Conservation (phyloP, 176 grass and related monocot genomes). For the Carex scoparia region DNA sequence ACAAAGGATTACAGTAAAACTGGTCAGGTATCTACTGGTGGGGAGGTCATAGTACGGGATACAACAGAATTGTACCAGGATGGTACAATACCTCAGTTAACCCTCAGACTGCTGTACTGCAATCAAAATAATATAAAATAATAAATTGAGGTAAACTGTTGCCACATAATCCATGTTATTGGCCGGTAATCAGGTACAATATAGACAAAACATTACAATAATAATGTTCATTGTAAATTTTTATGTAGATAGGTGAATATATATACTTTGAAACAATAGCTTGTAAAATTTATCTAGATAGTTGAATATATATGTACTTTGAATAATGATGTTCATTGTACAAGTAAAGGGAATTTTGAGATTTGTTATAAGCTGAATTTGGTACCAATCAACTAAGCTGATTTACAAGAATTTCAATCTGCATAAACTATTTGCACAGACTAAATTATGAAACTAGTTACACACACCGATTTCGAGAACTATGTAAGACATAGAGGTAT, state of each 20-base stretch:
- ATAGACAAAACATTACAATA: slow-evolving; percentile 11
- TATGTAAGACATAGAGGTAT: background rate
- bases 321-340: background rate
- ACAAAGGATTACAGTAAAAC: slow-evolving; percentile 5
- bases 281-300: background rate
- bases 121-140: background rate
- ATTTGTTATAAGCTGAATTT: slow-evolving; percentile 5
- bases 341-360: background rate
- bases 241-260: background rate
- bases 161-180: background rate
- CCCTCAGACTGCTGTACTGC: background rate
- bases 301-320: background rate
- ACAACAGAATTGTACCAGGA: background rate
- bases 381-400: background rate
- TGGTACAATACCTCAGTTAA: background rate
- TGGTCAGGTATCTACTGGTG: background rate
- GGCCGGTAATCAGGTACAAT: background rate
- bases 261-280: background rate
- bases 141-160: background rate
- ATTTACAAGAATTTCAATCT: background rate
- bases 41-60: background rate
- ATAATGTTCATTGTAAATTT: background rate
- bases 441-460: background rate
- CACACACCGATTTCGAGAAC: background rate
- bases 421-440: background rate